A percentile compares a stretch with the other conserved stretches of the same genome.
These are phyloP conservation scores for Tolypocladium album DNA, from an alignment of 2,329 filamentous ascomycete genomes.

Conservation along the genomic window DNA sequence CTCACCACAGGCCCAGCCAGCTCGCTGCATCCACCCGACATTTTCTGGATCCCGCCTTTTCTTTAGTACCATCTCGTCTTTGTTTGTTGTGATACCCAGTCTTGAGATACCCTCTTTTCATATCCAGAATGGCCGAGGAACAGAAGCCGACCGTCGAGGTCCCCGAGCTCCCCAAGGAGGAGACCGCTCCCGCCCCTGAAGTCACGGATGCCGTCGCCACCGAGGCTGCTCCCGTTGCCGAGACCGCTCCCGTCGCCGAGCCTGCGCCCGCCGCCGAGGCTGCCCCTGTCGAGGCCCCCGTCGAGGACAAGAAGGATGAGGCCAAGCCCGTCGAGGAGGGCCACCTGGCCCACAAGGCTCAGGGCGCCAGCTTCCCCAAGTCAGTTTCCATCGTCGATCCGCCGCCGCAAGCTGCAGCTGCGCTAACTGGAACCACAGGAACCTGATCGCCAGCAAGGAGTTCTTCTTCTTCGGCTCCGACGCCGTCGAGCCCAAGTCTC, in stretches of 20 bases:
- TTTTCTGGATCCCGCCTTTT: slow-evolving; percentile 22
- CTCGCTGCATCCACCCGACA: slow-evolving; percentile 11
- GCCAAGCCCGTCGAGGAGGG: slow-evolving; percentile 71
- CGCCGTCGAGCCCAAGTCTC: slow-evolving; percentile 60
- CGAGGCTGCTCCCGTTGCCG: slow-evolving; percentile 29
- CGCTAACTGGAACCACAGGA: slow-evolving; percentile 39
- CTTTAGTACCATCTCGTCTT: slow-evolving; percentile 29
- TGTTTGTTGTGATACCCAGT: slow-evolving; percentile 41
- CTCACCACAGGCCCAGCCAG: slow-evolving; percentile 18
- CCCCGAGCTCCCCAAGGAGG: slow-evolving; percentile 39
- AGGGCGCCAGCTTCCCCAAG: slow-evolving; percentile 75
- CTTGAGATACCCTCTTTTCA: slow-evolving; percentile 29
- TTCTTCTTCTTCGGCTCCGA: slow-evolving; percentile 81
- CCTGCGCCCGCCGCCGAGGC: slow-evolving; percentile 29
- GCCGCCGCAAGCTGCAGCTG: not conserved
- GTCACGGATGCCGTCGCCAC: slow-evolving; percentile 23
- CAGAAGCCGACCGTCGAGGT: slow-evolving; percentile 50
- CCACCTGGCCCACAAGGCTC: slow-evolving; percentile 78
- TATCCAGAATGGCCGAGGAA: slow-evolving; percentile 59
- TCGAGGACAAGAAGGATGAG: slow-evolving; percentile 37
- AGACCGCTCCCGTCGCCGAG: slow-evolving; percentile 28
- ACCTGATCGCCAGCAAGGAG: slow-evolving; percentile 83
- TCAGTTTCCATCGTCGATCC: slow-evolving; percentile 35
- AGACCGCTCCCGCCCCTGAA: slow-evolving; percentile 33
- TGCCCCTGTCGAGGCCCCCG: slow-evolving; percentile 26